A percentile compares a stretch with the other conserved stretches of the same genome.
Evolutionary conservation across 192 early-diverging fungal species (phyloP).

Genomic region (Oehlia diaphana): DNA sequence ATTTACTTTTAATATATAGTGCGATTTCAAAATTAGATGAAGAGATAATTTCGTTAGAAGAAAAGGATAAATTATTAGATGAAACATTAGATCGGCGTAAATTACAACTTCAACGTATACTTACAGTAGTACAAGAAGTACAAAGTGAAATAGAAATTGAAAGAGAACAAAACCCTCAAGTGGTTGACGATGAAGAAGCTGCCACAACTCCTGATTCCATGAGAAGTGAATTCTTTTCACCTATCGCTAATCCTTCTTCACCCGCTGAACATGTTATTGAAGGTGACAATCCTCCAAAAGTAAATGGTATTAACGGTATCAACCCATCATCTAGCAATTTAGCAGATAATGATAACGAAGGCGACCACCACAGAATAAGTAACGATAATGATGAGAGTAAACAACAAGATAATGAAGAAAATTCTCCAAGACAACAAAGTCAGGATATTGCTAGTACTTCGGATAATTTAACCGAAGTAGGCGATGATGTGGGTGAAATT

Average conservation of each 20-base stretch:
- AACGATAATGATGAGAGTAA: background rate
- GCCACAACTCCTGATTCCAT: background rate
- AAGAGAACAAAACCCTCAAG: background rate
- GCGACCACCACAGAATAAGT: background rate
- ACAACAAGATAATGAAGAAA: background rate
- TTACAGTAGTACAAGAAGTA: constrained; percentile 5
- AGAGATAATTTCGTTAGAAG: constrained; percentile 3
- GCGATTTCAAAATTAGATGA: constrained; percentile 16
- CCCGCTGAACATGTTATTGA: background rate
- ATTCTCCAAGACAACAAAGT: background rate
- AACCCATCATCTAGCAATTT: background rate
- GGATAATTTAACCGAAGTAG: background rate
- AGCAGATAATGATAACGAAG: background rate
- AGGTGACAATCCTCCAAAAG: background rate
- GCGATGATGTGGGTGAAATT: background rate
- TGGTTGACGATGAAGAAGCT: constrained; percentile 3
- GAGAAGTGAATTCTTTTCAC: constrained; percentile 12
- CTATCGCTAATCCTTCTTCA: background rate
- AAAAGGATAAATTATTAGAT: constrained; percentile 11
- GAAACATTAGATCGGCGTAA: background rate
- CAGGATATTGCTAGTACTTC: background rate
- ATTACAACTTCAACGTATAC: constrained; percentile 5
- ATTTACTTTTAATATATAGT: background rate
- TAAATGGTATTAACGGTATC: background rate
- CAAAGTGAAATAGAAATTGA: background rate